These are phyloP conservation scores for Rosa persica DNA, from an alignment of 306 rosid species.

Conservation along the genomic window DNA sequence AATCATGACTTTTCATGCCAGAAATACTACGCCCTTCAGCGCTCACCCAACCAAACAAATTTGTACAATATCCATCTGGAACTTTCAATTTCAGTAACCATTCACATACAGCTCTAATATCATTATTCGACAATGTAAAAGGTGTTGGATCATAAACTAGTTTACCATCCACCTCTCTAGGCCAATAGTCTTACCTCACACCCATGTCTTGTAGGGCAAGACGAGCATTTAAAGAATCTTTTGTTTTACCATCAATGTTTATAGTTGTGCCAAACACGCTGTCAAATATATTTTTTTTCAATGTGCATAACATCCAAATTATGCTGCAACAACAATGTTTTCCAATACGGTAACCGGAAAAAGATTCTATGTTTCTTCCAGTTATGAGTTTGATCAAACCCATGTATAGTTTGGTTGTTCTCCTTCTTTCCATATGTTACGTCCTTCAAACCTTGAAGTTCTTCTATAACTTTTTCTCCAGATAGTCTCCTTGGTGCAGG, in stretches of 20 bases:
- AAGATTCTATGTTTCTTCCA: not conserved
- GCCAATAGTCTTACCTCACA: not conserved
- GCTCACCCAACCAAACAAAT: too few relatives aligned
- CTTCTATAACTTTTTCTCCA: not conserved
- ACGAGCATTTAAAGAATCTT: not conserved
- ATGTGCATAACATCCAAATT: not conserved
- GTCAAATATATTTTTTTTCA: too few relatives aligned
- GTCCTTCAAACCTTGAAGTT: not conserved
- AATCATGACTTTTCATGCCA: too few relatives aligned
- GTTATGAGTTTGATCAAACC: not conserved
- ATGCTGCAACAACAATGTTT: not conserved
- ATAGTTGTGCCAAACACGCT: too few relatives aligned
- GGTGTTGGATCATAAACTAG: not conserved
- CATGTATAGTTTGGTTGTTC: not conserved
- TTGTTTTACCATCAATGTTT: too few relatives aligned
- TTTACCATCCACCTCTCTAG: not conserved
- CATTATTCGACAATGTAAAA: not conserved
- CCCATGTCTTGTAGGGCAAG: not conserved
- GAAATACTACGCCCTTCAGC: too few relatives aligned
- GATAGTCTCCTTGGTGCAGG: not conserved
- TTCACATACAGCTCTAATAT: too few relatives aligned
- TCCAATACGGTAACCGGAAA: not conserved
- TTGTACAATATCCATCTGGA: too few relatives aligned
- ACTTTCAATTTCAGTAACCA: too few relatives aligned
- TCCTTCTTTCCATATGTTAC: not conserved